phyloP scores from a whole-genome alignment of 2,329 filamentous ascomycete genomes.

The Penicillium occitanis region DNA sequence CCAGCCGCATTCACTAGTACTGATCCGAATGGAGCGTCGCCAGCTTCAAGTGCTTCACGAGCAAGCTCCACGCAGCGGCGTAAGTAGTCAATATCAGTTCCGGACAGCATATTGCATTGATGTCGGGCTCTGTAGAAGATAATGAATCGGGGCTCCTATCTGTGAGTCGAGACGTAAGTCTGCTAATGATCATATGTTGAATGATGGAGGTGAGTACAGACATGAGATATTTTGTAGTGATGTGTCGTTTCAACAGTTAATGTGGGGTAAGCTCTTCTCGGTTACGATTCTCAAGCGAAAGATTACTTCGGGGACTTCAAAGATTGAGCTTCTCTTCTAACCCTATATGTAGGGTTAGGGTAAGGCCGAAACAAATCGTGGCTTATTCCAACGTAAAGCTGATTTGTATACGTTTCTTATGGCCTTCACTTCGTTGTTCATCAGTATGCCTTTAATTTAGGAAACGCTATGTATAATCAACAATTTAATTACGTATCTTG shows the following conservation, averaged over 20 bases:
- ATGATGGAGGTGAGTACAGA: no score
- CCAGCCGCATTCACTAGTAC: not conserved
- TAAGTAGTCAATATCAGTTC: not conserved
- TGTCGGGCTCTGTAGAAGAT: not conserved
- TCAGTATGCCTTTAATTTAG: no score
- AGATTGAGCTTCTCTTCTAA: not conserved
- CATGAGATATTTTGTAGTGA: no score
- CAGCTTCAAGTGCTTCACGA: not conserved
- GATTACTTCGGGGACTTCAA: not conserved
- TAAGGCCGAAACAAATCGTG: no score
- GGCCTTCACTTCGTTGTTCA: no score
- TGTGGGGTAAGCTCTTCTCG: not conserved
- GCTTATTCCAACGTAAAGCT: no score
- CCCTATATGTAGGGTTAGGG: not conserved
- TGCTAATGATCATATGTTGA: not conserved
- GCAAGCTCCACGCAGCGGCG: slow-evolving; percentile 7
- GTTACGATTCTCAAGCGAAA: not conserved
- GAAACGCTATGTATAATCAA: no score
- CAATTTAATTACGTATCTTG: no score
- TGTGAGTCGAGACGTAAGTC: not conserved
- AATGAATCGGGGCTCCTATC: not conserved
- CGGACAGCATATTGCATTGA: not conserved
- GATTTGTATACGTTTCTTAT: no score
- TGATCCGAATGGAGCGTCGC: slow-evolving; percentile 2
- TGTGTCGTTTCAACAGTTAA: not conserved